Evolutionary conservation across 768 basidiomycete species (phyloP).

Genomic region (Amanita rimosa): DNA sequence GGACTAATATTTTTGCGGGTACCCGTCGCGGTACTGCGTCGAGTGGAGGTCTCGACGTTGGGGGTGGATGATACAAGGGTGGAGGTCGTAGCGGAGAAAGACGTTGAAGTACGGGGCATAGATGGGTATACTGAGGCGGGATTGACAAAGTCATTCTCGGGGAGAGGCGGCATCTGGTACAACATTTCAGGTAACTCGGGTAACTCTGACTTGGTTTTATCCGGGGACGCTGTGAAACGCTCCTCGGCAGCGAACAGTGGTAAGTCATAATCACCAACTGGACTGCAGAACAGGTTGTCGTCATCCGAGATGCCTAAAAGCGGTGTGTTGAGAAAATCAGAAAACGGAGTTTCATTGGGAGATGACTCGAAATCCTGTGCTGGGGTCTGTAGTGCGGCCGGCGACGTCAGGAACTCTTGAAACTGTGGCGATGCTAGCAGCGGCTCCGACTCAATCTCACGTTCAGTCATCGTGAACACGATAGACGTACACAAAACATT

Average conservation of each 20-base stretch:
- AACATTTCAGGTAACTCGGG: constrained; percentile 12
- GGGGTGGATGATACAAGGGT: constrained; percentile 5
- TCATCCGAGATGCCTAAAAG: constrained; percentile 16
- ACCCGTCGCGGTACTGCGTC: constrained; percentile 38
- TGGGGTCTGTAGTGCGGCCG: constrained; percentile 12
- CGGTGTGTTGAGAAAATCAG: constrained; percentile 28
- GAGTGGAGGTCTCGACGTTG: constrained; percentile 14
- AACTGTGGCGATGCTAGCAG: constrained; percentile 11
- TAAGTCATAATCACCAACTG: constrained; percentile 13
- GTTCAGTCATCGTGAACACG: constrained; percentile 6
- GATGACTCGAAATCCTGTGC: constrained; percentile 23
- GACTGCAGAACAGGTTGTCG: constrained; percentile 15
- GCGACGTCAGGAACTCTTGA: constrained; percentile 22
- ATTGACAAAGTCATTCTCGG: constrained; percentile 23
- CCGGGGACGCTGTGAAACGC: background rate
- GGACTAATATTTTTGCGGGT: constrained; percentile 62
- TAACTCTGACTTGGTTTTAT: constrained; percentile 5
- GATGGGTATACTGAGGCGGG: constrained; percentile 18
- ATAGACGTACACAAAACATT: constrained; percentile 7
- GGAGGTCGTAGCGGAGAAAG: constrained; percentile 6
- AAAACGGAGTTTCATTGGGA: constrained; percentile 22
- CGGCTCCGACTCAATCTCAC: constrained; percentile 10
- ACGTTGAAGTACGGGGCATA: constrained; percentile 9
- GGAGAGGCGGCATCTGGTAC: constrained; percentile 33
- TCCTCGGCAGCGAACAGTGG: constrained; percentile 14